A percentile compares a stretch with the other conserved stretches of the same genome.
Evolutionary conservation across 2,329 filamentous ascomycete species (phyloP).

Genomic region (Biscogniauxia marginata): DNA sequence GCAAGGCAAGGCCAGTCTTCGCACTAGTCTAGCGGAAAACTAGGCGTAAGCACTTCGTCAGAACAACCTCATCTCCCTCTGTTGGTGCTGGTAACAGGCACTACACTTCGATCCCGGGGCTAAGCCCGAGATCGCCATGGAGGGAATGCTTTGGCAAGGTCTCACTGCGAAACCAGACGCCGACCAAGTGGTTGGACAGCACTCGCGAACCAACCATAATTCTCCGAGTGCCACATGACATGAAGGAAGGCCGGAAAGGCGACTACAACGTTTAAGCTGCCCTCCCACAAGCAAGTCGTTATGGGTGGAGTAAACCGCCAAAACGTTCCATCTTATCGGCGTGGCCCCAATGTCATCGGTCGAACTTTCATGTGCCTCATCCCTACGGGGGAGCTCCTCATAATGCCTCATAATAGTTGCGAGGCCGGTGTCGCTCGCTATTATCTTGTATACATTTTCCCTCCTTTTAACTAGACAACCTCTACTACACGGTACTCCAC

Average conservation of each 20-base stretch:
- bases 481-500: constrained; percentile 2
- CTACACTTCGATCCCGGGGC: constrained; percentile 22
- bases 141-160: constrained; percentile 19
- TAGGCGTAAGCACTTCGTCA: not conserved
- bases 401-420: constrained; percentile 30
- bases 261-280: constrained; percentile 30
- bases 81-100: constrained; percentile 14
- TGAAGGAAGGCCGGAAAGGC: constrained; percentile 23
- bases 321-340: constrained; percentile 34
- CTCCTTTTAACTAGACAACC: constrained; percentile 12
- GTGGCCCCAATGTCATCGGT: constrained; percentile 22
- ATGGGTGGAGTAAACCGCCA: constrained; percentile 21
- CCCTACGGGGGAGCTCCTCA: constrained; percentile 21
- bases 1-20: constrained; percentile 14
- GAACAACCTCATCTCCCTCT: constrained; percentile 3
- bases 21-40: constrained; percentile 8
- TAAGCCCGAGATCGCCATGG: constrained; percentile 27
- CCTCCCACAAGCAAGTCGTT: not conserved
- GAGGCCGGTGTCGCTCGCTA: constrained; percentile 19
- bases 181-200: constrained; percentile 20
- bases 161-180: constrained; percentile 7
- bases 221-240: constrained; percentile 27
- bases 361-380: constrained; percentile 17
- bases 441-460: constrained; percentile 1
- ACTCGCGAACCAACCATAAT: constrained; percentile 26